phyloP scores from a whole-genome alignment of 805 yeast genomes.

The Candida takata region DNA sequence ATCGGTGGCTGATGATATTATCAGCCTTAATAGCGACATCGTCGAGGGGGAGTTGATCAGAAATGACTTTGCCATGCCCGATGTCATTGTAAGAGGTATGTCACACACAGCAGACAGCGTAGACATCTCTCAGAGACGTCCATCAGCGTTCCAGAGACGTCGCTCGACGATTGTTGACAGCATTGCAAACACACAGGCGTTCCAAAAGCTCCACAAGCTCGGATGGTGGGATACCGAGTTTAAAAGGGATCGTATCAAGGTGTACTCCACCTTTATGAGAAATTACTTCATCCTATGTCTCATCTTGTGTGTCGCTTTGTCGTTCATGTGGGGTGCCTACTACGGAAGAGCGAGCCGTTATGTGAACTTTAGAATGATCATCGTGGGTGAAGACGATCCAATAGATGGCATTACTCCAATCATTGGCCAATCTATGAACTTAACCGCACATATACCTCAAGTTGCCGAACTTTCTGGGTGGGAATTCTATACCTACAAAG shows the following conservation, averaged over 20 bases:
- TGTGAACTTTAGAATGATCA: constrained; percentile 24
- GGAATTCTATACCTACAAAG: constrained; percentile 7
- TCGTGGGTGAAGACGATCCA: constrained; percentile 28
- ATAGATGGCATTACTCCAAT: constrained; percentile 14
- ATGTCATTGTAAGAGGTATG: constrained; percentile 3
- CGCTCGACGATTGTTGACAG: constrained; percentile 15
- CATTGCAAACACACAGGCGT: constrained; percentile 9
- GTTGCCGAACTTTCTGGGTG: constrained; percentile 10
- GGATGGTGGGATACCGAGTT: constrained; percentile 18
- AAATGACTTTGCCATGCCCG: constrained; percentile 12
- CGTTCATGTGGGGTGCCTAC: constrained; percentile 29
- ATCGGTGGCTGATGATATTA: background rate
- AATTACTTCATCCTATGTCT: constrained; percentile 19
- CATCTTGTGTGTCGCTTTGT: constrained; percentile 20
- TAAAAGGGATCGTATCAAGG: constrained; percentile 14
- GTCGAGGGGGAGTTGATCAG: constrained; percentile 6
- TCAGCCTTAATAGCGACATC: constrained; percentile 7
- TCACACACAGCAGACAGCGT: background rate
- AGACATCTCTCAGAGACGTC: background rate
- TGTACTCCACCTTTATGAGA: constrained; percentile 11
- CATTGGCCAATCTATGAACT: constrained; percentile 9
- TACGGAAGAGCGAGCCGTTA: constrained; percentile 23
- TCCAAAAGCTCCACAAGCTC: constrained; percentile 12
- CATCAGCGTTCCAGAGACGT: constrained; percentile 5
- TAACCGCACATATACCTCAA: constrained; percentile 3